Evolutionary conservation across 2,329 filamentous ascomycete genomes (phyloP).

Genomic region (Calonectria fujianensis): DNA sequence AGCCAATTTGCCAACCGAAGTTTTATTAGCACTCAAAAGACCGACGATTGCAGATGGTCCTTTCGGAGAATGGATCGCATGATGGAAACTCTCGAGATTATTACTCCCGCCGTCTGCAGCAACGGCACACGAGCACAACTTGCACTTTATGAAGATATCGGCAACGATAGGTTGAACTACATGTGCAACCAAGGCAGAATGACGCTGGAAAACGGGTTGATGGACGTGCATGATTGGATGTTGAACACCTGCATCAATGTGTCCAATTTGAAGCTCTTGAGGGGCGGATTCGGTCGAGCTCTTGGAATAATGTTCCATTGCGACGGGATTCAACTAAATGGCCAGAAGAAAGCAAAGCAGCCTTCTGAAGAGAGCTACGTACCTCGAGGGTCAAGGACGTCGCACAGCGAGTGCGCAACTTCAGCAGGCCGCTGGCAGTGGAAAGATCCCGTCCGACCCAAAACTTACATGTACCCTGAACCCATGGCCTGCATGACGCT

Average conservation of each 20-base stretch:
- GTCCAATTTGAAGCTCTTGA: not conserved
- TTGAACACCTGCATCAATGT: slow-evolving; percentile 32
- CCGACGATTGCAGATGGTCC: not conserved
- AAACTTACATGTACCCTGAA: slow-evolving; percentile 29
- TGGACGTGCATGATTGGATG: slow-evolving; percentile 33
- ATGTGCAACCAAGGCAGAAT: slow-evolving; percentile 15
- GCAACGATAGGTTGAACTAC: not conserved
- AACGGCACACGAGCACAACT: slow-evolving; percentile 29
- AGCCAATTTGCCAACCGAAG: not conserved
- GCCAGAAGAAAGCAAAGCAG: not conserved
- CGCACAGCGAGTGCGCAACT: slow-evolving; percentile 30
- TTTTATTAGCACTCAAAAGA: not conserved
- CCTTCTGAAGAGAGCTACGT: not conserved
- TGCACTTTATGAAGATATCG: slow-evolving; percentile 14
- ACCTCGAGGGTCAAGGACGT: slow-evolving; percentile 2
- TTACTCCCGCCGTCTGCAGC: slow-evolving; percentile 21
- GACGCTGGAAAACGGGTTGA: slow-evolving; percentile 1
- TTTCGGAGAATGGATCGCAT: not conserved
- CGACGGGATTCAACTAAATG: not conserved
- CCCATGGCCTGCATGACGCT: slow-evolving; percentile 25
- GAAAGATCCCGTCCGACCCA: slow-evolving; percentile 18
- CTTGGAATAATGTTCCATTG: slow-evolving; percentile 29
- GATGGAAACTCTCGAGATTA: slow-evolving; percentile 22
- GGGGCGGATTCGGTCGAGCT: slow-evolving; percentile 7
- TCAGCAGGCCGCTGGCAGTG: slow-evolving; percentile 19